A percentile compares a stretch with the other conserved stretches of the same genome.
phyloP scores from a whole-genome alignment of 768 basidiomycete species.

The Leccinum incarnatum region DNA sequence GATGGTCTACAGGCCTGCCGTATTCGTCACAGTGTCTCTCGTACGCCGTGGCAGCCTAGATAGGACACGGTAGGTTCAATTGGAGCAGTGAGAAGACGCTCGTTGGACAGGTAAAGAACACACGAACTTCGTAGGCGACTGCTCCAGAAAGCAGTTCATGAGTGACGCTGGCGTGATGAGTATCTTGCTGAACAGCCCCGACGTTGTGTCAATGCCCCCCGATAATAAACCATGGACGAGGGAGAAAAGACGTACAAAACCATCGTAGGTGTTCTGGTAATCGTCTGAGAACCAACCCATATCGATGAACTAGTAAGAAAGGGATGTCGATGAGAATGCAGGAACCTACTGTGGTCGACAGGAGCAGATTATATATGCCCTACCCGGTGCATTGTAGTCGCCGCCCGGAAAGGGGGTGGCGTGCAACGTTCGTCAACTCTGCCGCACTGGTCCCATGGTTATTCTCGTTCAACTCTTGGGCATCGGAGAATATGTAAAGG shows the following conservation, averaged over 20 bases:
- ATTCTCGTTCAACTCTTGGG: constrained; percentile 7
- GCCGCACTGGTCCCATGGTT: constrained; percentile 1
- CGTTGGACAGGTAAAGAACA: background rate
- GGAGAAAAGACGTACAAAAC: constrained; percentile 4
- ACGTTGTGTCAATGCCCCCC: background rate
- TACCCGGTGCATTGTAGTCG: constrained; percentile 4
- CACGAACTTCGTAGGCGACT: constrained; percentile 19
- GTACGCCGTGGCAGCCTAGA: constrained; percentile 19
- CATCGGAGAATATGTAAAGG: background rate
- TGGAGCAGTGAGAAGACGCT: background rate
- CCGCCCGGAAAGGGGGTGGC: constrained; percentile 10
- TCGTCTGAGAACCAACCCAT: constrained; percentile 11
- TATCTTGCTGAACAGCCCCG: constrained; percentile 5
- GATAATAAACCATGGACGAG: background rate
- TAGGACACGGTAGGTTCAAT: background rate
- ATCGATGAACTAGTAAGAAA: constrained; percentile 2
- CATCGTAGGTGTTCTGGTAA: background rate
- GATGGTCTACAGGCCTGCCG: constrained; percentile 18
- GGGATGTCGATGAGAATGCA: background rate
- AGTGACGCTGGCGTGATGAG: constrained; percentile 3
- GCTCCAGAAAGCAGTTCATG: constrained; percentile 21
- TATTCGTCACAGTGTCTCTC: constrained; percentile 11
- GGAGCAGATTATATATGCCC: constrained; percentile 18
- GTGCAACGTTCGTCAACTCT: background rate
- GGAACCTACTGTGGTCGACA: too few species aligned